Base-by-base conservation (phyloP, 2,329 filamentous ascomycete species). In the Verticillium alfalfae region DNA sequence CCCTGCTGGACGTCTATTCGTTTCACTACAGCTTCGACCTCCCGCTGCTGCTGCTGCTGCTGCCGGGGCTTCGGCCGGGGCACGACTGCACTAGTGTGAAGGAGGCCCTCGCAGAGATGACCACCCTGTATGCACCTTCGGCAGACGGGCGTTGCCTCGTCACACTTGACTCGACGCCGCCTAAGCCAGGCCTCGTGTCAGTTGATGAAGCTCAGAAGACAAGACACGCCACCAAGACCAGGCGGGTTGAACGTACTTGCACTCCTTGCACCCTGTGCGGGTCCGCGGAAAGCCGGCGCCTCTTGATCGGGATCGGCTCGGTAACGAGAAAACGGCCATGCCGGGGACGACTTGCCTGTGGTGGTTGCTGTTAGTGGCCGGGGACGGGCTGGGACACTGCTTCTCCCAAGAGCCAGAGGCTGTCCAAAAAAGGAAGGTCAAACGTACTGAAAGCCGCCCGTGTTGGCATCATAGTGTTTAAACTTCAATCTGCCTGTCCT, bases 121-220 rank as follows among this genome's bases (percentile, higher is more conserved):
- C 57, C 56, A 12, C 61, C 36, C 34, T 59, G 57, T 38, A 57
- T 41, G 61, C 78, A 81, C 45, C 71, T 73, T 2, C 67, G 66
- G 64, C 78, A 81, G 34, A 67, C 67, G 2, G 78, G 78, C 7
- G 71, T 73, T 5, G 70, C 68, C 63, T 80, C 76, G 60, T 81
- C 78, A 64, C 78, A 81, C 67, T 80, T 81, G 39, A 75, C 69
- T 65, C 79, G 78, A 18, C 78, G 74, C 38, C 45, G 45, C n/a
- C 45, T 52, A 41, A 41, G 39, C 60, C 62, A 34, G 15, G 18
- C n/a, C 9, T 8, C 31, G 36, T 34, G 57, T 59, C 18, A 63
- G 59, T 55, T 37, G 26, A 5, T 37, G 31, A 2, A n/a, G 10
- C 13, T 16, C n/a, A 18, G 41, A 31, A 4, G 26, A 31, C 26